These are phyloP conservation scores for Ophiostoma montium DNA, from an alignment of 2,329 filamentous ascomycete species.

Conservation along the genomic window DNA sequence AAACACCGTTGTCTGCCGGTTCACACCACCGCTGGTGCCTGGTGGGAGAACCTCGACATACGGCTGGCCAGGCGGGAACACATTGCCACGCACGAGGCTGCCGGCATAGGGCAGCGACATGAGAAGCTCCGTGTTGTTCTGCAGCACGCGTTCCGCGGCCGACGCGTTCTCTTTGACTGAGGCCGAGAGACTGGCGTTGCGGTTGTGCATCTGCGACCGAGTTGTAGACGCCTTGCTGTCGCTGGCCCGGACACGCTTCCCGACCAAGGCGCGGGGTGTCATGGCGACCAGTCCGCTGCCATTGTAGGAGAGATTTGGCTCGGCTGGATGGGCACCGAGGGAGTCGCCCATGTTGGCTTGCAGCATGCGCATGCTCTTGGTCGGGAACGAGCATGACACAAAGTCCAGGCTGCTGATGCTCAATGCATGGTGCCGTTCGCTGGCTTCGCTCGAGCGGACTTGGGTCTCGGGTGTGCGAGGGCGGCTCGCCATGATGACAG, in stretches of 20 bases:
- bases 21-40: conserved; percentile 29
- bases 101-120: conserved; percentile 58
- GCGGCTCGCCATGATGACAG: conserved; percentile 28
- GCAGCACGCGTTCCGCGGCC: conserved; percentile 31
- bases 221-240: conserved; percentile 20
- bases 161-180: conserved; percentile 57
- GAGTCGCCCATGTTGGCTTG: conserved; percentile 28
- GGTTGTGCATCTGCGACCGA: conserved; percentile 46
- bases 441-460: conserved; percentile 12
- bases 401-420: conserved; percentile 47
- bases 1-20: conserved; percentile 41
- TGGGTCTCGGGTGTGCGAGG: conserved; percentile 32
- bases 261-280: conserved; percentile 42
- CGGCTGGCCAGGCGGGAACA: conserved; percentile 70
- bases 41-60: conserved; percentile 56
- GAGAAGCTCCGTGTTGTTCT: conserved; percentile 42
- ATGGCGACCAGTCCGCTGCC: conserved; percentile 37
- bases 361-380: conserved; percentile 30
- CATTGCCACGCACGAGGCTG: conserved; percentile 72
- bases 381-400: conserved; percentile 49
- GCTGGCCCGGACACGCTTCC: conserved; percentile 41
- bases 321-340: conserved; percentile 41
- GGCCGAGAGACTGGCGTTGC: conserved; percentile 78
- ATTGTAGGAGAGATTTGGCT: conserved; percentile 34
- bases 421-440: conserved; percentile 29